Percentiles rank a stretch among this genome's conserved stretches.
phyloP scores from a whole-genome alignment of 768 basidiomycete species.

The Leccinum obscurum region DNA sequence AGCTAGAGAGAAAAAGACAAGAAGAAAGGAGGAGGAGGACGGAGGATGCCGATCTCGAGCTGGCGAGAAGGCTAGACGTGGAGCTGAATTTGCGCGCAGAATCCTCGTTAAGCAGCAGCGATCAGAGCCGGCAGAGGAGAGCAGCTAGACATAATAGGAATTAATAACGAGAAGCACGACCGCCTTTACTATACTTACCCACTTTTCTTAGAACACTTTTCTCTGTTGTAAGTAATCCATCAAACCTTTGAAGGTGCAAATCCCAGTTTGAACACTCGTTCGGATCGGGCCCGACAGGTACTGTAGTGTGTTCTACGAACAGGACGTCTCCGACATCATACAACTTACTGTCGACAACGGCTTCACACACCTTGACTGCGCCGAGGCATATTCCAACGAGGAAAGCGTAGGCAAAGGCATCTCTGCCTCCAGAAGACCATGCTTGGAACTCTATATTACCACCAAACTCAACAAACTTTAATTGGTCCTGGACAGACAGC shows the following conservation, averaged over 20 bases:
- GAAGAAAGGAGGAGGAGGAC: conserved; percentile 24
- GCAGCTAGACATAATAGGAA: background rate
- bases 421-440: background rate
- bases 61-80: conserved; percentile 52
- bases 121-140: conserved; percentile 10
- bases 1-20: conserved; percentile 29
- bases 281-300: background rate
- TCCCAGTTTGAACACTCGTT: background rate
- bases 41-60: conserved; percentile 38
- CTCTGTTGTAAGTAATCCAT: background rate
- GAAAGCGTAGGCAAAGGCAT: background rate
- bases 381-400: conserved; percentile 10
- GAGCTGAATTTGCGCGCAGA: conserved; percentile 30
- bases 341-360: background rate
- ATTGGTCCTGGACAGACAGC: no score
- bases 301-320: background rate
- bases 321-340: background rate
- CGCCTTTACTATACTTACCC: background rate
- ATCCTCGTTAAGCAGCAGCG: conserved; percentile 22
- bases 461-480: background rate
- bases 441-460: conserved; percentile 2
- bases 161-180: conserved; percentile 3
- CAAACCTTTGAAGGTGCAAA: background rate
- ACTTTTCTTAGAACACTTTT: background rate
- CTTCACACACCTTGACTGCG: conserved; percentile 1